Base-by-base conservation (phyloP, 441 rosid species). In the Eruca vesicaria region DNA sequence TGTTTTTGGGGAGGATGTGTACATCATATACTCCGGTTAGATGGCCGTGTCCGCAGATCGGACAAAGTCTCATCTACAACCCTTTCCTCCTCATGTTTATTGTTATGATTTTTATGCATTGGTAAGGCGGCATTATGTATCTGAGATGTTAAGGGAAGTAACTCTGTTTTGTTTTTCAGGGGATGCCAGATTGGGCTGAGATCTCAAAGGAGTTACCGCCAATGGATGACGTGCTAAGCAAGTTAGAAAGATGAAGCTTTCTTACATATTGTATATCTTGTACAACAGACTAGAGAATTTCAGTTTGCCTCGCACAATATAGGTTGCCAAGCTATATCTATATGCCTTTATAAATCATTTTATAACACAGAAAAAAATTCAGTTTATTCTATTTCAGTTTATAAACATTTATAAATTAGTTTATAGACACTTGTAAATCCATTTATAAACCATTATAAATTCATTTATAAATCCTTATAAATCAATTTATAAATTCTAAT, bases 31-130 rank as follows among this genome's bases (percentile, higher is more conserved):
- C 72, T 92, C 78, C 94, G 94, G 35, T 86, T 95, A 60, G 99
- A 95, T 88, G 98, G 99, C 78, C 93, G 96, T 67, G 92, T 95
- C 70, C 91, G 98, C 73, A 89, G 96, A 90, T 90, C 93, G 8
- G 98, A 97, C 33, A 90, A 79, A 84, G 91, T 85, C 21, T 68
- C 62, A n/a, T 15, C 72, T 32, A 36, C 9, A 72, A 50, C 28
- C 63, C 48, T 75, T 36, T 29, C 50, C 33, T 53, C 28, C 57
- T 66, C 48, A 38, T 50, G n/a, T n/a, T n/a, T n/a, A n/a, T n/a
- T n/a, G n/a, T n/a, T n/a, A n/a, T n/a, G n/a, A n/a, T n/a, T n/a
- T n/a, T n/a, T n/a, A n/a, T n/a, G n/a, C n/a, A n/a, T n/a, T n/a
- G 33, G 5, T 74, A 19, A 38, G 16, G 11, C 11, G 60, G 32